phyloP scores from a whole-genome alignment of 371 early-diverging fungal genomes.

The Phascolomyces articulosus region DNA sequence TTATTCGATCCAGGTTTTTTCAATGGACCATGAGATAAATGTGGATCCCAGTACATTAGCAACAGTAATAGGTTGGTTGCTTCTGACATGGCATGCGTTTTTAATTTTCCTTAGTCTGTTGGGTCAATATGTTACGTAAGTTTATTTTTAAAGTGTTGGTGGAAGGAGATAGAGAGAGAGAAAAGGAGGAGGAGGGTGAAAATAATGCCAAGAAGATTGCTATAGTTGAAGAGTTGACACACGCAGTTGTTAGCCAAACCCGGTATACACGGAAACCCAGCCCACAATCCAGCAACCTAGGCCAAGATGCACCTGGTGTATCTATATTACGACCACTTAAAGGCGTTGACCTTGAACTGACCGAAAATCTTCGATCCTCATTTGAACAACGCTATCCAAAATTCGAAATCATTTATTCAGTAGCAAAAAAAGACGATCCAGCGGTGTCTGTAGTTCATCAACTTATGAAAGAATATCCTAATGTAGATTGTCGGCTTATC shows the following conservation, averaged over 20 bases:
- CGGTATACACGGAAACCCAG: conserved; percentile 50
- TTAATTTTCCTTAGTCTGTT: conserved; percentile 43
- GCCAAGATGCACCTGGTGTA: conserved; percentile 63
- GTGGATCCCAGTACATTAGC: conserved; percentile 14
- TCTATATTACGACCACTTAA: conserved; percentile 92
- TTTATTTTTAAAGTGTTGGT: not conserved
- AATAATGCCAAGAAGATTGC: not conserved
- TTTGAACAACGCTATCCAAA: conserved; percentile 84
- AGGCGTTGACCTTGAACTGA: conserved; percentile 84
- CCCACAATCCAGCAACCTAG: conserved; percentile 49
- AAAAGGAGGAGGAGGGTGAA: no score
- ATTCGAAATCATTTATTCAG: conserved; percentile 85
- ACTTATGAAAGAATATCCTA: conserved; percentile 69
- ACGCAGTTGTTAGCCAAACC: conserved; percentile 41
- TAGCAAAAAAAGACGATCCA: conserved; percentile 80
- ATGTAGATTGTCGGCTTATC: conserved; percentile 76
- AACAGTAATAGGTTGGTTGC: conserved; percentile 11
- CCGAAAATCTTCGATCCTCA: conserved; percentile 78
- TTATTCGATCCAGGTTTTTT: not conserved
- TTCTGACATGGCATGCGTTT: conserved; percentile 43
- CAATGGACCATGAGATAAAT: not conserved
- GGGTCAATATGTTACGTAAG: conserved; percentile 50
- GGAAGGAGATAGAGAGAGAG: no score
- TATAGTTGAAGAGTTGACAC: no score
- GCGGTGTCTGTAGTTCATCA: conserved; percentile 70